phyloP scores from a whole-genome alignment of 2,329 filamentous ascomycete species.

The Pseudogymnoascus verrucosus region DNA sequence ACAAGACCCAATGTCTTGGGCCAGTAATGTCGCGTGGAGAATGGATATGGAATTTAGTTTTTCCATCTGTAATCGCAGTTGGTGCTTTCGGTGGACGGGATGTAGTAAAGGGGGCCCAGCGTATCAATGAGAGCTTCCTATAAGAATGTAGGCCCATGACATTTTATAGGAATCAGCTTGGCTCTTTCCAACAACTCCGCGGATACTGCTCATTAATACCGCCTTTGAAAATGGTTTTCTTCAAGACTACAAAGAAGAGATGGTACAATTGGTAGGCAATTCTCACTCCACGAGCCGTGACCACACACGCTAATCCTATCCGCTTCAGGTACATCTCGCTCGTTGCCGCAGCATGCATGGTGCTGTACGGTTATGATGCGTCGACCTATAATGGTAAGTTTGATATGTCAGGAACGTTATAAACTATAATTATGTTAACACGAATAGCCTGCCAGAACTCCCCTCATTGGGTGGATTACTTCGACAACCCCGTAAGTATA shows the following conservation, averaged over 20 bases:
- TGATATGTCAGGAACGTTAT: background rate
- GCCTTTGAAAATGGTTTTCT: background rate
- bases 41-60: background rate
- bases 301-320: background rate
- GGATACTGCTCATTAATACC: background rate
- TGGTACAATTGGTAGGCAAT: slow-evolving; percentile 3
- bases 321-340: slow-evolving; percentile 55
- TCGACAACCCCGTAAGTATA: slow-evolving; percentile 33
- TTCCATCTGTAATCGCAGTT: background rate
- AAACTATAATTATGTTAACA: background rate
- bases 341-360: slow-evolving; percentile 66
- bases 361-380: slow-evolving; percentile 67
- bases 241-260: background rate
- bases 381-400: slow-evolving; percentile 59
- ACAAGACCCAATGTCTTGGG: background rate
- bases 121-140: background rate
- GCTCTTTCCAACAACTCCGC: background rate
- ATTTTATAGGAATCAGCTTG: background rate
- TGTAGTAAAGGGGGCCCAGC: background rate
- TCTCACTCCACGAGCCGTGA: background rate
- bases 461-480: slow-evolving; percentile 58
- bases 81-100: background rate
- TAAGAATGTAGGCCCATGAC: slow-evolving; percentile 1
- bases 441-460: slow-evolving; percentile 46
- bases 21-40: background rate